A percentile compares a stretch with the other conserved stretches of the same genome.
Evolutionary conservation across 139 green algal species (phyloP).

Genomic region (Diplosphaera chodatii): DNA sequence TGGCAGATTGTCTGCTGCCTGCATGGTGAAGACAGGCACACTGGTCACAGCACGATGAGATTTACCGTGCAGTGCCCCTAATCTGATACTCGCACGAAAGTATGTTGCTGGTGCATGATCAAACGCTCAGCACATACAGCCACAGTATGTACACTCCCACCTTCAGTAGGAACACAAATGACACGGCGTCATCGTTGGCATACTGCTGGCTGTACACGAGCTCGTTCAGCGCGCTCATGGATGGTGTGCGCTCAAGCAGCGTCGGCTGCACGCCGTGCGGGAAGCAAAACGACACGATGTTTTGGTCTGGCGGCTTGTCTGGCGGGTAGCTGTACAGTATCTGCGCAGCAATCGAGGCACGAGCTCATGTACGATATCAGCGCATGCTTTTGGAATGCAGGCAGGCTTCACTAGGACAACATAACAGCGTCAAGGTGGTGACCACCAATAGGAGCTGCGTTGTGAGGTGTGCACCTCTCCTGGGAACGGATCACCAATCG

Average conservation of each 20-base stretch:
- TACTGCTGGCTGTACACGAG: constrained; percentile 63
- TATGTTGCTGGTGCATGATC: no score
- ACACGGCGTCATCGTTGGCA: constrained; percentile 40
- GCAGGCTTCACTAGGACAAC: no score
- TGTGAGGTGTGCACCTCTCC: neutral
- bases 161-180: constrained; percentile 75
- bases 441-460: no score
- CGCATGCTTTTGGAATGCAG: no score
- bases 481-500: neutral
- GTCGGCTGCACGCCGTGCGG: constrained; percentile 52
- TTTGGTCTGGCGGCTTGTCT: constrained; percentile 10
- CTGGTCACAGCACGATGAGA: no score
- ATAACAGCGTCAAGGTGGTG: neutral
- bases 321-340: constrained; percentile 56
- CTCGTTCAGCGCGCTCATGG: constrained; percentile 61
- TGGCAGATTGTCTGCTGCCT: constrained; percentile 58
- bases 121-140: no score
- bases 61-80: no score
- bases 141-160: constrained; percentile 14
- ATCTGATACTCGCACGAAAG: no score
- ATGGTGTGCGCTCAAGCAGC: constrained; percentile 60
- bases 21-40: neutral
- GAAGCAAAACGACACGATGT: constrained; percentile 75
- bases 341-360: no score
- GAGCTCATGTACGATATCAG: no score